These are phyloP conservation scores for Calonectria henricotiae DNA, from an alignment of 2,329 filamentous ascomycete species.

Conservation along the genomic window DNA sequence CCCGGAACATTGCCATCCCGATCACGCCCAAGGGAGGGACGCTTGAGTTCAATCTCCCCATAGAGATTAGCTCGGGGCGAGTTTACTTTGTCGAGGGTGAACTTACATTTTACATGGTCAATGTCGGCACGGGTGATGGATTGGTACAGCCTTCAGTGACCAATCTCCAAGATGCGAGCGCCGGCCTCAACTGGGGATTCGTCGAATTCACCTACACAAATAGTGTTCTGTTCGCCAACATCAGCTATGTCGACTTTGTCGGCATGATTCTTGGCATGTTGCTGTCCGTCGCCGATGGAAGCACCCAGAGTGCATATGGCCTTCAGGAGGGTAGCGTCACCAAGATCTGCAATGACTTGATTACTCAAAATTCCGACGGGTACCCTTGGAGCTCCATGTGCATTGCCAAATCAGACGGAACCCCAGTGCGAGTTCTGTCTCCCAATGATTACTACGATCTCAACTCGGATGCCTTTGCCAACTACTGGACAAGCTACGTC, in stretches of 20 bases:
- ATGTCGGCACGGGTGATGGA: slow-evolving; percentile 52
- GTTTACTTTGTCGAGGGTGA: slow-evolving; percentile 65
- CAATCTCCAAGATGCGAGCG: slow-evolving; percentile 63
- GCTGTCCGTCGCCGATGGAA: slow-evolving; percentile 59
- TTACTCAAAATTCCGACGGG: slow-evolving; percentile 59
- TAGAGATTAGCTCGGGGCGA: slow-evolving; percentile 61
- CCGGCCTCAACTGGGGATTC: slow-evolving; percentile 66
- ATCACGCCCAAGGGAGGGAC: slow-evolving; percentile 59
- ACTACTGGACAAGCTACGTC: slow-evolving; percentile 65
- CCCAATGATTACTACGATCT: slow-evolving; percentile 62
- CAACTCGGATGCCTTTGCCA: slow-evolving; percentile 56
- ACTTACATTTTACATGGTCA: slow-evolving; percentile 63
- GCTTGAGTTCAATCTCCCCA: slow-evolving; percentile 60
- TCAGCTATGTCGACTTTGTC: slow-evolving; percentile 67
- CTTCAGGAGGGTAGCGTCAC: slow-evolving; percentile 58
- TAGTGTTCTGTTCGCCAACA: slow-evolving; percentile 64
- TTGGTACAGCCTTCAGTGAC: slow-evolving; percentile 67
- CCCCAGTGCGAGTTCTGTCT: slow-evolving; percentile 63
- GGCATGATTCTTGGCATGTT: slow-evolving; percentile 68
- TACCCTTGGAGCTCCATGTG: slow-evolving; percentile 65
- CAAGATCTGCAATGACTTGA: slow-evolving; percentile 62
- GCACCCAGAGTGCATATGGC: slow-evolving; percentile 60
- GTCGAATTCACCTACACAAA: slow-evolving; percentile 65
- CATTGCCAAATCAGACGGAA: slow-evolving; percentile 57
- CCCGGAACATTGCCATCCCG: slow-evolving; percentile 62